Evolutionary conservation across 2,329 filamentous ascomycete species (phyloP), one percentile per base, ranked within the genome.

Genomic region (Ascocoryne sarcoides): DNA sequence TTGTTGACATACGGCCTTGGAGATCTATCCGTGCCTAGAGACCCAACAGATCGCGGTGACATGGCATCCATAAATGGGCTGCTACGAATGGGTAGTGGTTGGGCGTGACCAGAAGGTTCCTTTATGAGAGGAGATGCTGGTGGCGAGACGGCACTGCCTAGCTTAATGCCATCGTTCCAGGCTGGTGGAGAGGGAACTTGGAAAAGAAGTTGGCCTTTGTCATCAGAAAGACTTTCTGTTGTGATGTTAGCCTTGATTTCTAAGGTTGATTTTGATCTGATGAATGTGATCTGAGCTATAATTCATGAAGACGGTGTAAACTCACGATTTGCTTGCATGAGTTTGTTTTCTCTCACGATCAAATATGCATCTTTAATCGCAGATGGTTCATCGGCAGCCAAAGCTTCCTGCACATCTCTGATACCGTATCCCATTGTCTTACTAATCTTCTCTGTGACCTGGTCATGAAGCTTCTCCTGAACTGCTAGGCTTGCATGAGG

Each of bases 281-380:
- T 32, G 30, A 14, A 14, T 7, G 26, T 9, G 9, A 29, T 29
- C n/a, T 29, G 9, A 29, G n/a, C 26, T 9, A 10, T 28, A 15
- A 37, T 15, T 20, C 23, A 40, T 30, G 26, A 23, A 32, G n/a
- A 9, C 16, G 10, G 26, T n/a, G n/a, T n/a, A 23, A 33, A 78
- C 85, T 77, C 70, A 93, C 86, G 88, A 61, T 88, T 94, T 40
- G 81, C 82, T 61, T 89, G 84, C 89, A 96, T 96, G 60, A 96
- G 76, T 62, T 95, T 92, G 60, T 96, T 96, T 64, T 98, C 92
- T 39, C 90, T 79, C 18, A 98, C 87, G 61, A 98, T 98, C 65
- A 95, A 81, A 66, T 96, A 98, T 1, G 92, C 92, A 64, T 98
- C 92, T 66, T 98, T 98, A 70, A 98, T 95, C 9, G 92, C 89